Evolutionary conservation across 768 basidiomycete genomes (phyloP).

Genomic region (Tylopilus felleus): DNA sequence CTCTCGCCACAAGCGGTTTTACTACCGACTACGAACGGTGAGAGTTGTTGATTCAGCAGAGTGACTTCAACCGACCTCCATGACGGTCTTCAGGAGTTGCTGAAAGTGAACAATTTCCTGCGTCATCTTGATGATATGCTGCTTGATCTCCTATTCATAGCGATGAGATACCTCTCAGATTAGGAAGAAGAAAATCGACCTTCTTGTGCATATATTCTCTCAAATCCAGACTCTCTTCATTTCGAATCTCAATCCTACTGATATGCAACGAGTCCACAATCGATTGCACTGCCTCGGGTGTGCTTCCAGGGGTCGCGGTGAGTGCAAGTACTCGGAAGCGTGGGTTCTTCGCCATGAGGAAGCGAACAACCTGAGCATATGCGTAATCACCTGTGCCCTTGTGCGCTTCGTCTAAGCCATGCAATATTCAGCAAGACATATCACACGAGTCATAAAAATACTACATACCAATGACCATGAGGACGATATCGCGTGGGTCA

Average conservation of each 20-base stretch:
- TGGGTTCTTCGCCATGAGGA: conserved; percentile 91
- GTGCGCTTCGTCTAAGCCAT: conserved; percentile 82
- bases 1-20: conserved; percentile 33
- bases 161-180: not conserved
- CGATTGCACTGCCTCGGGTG: conserved; percentile 80
- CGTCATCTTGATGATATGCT: conserved; percentile 74
- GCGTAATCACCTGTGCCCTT: conserved; percentile 91
- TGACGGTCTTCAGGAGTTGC: conserved; percentile 64
- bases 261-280: conserved; percentile 95
- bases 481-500: conserved; percentile 75
- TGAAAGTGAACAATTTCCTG: conserved; percentile 63
- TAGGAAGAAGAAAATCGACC: conserved; percentile 38
- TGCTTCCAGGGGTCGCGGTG: conserved; percentile 91
- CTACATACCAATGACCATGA: conserved; percentile 78
- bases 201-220: conserved; percentile 85
- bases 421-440: conserved; percentile 1
- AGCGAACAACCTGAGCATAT: conserved; percentile 85
- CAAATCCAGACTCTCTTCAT: conserved; percentile 87
- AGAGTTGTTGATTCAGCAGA: conserved; percentile 1
- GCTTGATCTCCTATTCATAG: conserved; percentile 56
- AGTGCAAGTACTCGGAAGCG: conserved; percentile 90
- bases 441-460: not conserved
- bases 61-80: conserved; percentile 54
- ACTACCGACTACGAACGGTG: conserved; percentile 29
- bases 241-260: conserved; percentile 89